These are phyloP conservation scores for Lumnitzera littorea DNA, from an alignment of 345 rosid species.

Conservation along the genomic window DNA sequence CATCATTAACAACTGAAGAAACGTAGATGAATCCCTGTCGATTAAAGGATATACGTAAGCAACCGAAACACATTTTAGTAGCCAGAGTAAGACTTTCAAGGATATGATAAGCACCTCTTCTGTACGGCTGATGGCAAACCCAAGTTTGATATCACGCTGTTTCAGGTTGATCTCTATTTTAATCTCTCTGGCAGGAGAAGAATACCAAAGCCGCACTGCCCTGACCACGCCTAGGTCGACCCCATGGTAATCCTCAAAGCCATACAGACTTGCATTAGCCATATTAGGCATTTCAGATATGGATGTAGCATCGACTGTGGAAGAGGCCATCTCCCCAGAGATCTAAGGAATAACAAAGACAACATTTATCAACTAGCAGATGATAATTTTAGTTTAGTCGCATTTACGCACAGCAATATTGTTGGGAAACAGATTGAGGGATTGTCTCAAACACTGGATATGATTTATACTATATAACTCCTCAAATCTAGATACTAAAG, in stretches of 20 bases:
- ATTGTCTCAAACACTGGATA: no score
- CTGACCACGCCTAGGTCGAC: slow-evolving; percentile 92
- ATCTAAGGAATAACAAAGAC: slow-evolving; percentile 26
- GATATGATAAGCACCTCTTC: slow-evolving; percentile 49
- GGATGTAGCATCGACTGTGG: slow-evolving; percentile 58
- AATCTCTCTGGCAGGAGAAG: slow-evolving; percentile 60
- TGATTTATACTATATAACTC: no score
- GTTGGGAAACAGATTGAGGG: no score
- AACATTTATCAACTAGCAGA: no score
- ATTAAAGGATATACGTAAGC: neutral
- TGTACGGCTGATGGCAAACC: slow-evolving; percentile 88
- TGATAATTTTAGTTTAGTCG: no score
- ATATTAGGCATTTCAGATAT: slow-evolving; percentile 61
- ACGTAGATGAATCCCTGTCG: slow-evolving; percentile 81
- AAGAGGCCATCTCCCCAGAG: slow-evolving; percentile 80
- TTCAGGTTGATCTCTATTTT: slow-evolving; percentile 56
- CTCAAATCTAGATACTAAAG: no score
- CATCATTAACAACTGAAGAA: slow-evolving; percentile 61
- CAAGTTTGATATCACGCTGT: slow-evolving; percentile 71
- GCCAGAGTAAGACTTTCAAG: no score
- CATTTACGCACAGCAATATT: no score
- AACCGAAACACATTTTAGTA: no score
- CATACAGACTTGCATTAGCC: slow-evolving; percentile 64
- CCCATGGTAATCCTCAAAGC: slow-evolving; percentile 93
- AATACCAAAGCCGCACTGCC: slow-evolving; percentile 84